Evolutionary conservation across 345 rosid genomes (phyloP).

Genomic region (Citrus cavaleriei): DNA sequence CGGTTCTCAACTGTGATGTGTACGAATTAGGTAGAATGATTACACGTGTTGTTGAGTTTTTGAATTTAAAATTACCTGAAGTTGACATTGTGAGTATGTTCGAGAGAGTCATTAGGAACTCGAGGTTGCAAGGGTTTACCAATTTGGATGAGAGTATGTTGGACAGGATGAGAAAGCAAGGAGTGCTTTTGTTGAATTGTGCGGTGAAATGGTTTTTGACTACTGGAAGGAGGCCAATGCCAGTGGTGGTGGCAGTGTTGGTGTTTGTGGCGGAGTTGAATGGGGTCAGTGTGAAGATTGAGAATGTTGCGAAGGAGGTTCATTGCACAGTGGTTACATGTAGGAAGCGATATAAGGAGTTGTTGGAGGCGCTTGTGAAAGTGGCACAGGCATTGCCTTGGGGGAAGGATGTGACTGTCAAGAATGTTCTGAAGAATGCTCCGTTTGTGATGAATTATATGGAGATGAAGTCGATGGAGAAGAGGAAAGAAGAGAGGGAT

Average conservation of each 20-base stretch:
- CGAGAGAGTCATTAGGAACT: constrained; percentile 34
- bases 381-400: constrained; percentile 75
- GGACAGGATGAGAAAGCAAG: constrained; percentile 59
- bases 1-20: constrained; percentile 47
- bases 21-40: constrained; percentile 69
- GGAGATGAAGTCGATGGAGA: constrained; percentile 67
- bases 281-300: constrained; percentile 44
- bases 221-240: constrained; percentile 73
- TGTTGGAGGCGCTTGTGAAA: constrained; percentile 56
- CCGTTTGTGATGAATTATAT: constrained; percentile 52
- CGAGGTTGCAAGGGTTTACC: constrained; percentile 20
- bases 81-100: constrained; percentile 52
- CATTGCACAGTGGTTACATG: constrained; percentile 39
- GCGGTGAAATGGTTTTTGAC: constrained; percentile 70
- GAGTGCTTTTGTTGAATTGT: constrained; percentile 69
- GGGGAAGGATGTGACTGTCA: constrained; percentile 68
- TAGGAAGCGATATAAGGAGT: constrained; percentile 54
- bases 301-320: constrained; percentile 46
- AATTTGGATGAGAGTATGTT: constrained; percentile 35
- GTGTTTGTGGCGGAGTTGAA: constrained; percentile 60
- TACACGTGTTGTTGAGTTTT: constrained; percentile 55
- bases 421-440: constrained; percentile 65
- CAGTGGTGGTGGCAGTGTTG: constrained; percentile 69
- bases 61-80: constrained; percentile 44
- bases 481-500: constrained; percentile 7